These are phyloP conservation scores for Echria macrotheca DNA, from an alignment of 495 filamentous ascomycete genomes.

Conservation along the genomic window DNA sequence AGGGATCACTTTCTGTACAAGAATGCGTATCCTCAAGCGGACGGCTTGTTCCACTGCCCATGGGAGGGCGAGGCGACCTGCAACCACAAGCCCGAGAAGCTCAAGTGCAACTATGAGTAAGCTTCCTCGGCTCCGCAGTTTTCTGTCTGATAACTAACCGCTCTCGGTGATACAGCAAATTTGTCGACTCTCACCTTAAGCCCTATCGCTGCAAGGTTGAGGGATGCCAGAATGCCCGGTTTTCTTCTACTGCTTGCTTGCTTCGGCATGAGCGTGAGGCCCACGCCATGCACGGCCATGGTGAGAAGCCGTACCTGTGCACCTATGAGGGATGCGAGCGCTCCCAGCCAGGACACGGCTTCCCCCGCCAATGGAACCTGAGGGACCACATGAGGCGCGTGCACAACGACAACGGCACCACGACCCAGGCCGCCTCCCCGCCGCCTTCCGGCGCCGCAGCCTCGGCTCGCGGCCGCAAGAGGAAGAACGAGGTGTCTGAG, in stretches of 20 bases:
- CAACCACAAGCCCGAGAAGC: slow-evolving; percentile 78
- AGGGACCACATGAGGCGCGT: slow-evolving; percentile 92
- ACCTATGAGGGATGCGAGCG: slow-evolving; percentile 79
- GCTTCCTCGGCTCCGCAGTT: slow-evolving; percentile 24
- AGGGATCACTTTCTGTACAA: slow-evolving; percentile 76
- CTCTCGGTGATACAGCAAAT: slow-evolving; percentile 61
- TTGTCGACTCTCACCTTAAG: slow-evolving; percentile 89
- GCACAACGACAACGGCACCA: slow-evolving; percentile 64
- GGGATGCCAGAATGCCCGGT: slow-evolving; percentile 69
- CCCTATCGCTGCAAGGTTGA: slow-evolving; percentile 85
- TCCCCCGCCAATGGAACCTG: slow-evolving; percentile 89
- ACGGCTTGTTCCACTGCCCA: slow-evolving; percentile 88
- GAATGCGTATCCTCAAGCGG: slow-evolving; percentile 54
- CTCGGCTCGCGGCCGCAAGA: slow-evolving; percentile 41
- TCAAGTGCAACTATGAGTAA: slow-evolving; percentile 98
- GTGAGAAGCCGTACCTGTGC: slow-evolving; percentile 83
- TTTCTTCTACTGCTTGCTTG: slow-evolving; percentile 92
- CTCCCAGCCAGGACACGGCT: slow-evolving; percentile 71
- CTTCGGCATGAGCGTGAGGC: slow-evolving; percentile 91
- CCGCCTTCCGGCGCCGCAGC: slow-evolving; percentile 25
- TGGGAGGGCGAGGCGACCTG: slow-evolving; percentile 70
- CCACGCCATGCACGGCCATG: slow-evolving; percentile 91
- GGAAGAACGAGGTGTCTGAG: slow-evolving; percentile 42
- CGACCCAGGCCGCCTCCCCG: slow-evolving; percentile 33
- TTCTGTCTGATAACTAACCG: slow-evolving; percentile 24